A percentile compares a stretch with the other conserved stretches of the same genome.
These are phyloP conservation scores for Fusarium devonianum DNA, from an alignment of 2,329 filamentous ascomycete species.

Conservation along the genomic window DNA sequence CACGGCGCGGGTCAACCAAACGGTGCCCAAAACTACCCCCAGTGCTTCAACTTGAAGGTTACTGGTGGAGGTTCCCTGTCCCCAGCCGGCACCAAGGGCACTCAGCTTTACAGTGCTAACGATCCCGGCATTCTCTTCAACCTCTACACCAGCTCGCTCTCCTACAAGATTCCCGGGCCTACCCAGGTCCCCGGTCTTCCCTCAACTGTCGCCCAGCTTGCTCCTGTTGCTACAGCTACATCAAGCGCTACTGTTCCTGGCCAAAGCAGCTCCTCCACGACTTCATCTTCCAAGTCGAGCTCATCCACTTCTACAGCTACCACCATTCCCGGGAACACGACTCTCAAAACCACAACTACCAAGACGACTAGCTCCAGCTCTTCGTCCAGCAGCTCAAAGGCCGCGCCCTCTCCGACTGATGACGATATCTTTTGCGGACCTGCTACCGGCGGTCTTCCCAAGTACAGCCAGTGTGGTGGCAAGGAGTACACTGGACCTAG, in stretches of 20 bases:
- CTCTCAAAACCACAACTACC: conserved; percentile 20
- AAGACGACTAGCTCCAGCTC: not conserved
- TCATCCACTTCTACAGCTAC: not conserved
- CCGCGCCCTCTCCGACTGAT: not conserved
- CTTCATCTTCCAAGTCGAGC: not conserved
- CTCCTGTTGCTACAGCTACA: conserved; percentile 18
- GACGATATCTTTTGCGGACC: conserved; percentile 32
- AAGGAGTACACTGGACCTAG: conserved; percentile 10
- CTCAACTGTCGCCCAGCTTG: conserved; percentile 22
- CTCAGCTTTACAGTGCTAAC: conserved; percentile 40
- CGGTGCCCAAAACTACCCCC: conserved; percentile 60
- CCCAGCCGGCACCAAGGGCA: conserved; percentile 44
- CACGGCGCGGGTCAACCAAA: conserved; percentile 52
- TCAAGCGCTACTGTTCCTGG: conserved; percentile 34
- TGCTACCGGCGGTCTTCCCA: conserved; percentile 24
- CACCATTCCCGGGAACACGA: conserved; percentile 4
- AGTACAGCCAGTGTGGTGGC: conserved; percentile 36
- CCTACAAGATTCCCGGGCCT: conserved; percentile 42
- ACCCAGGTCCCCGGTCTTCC: conserved; percentile 34
- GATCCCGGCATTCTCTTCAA: conserved; percentile 47
- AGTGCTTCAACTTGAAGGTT: conserved; percentile 58
- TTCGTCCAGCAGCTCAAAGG: conserved; percentile 4
- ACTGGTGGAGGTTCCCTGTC: conserved; percentile 49
- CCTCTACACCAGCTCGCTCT: conserved; percentile 40
- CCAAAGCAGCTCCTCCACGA: not conserved